Conservation (phyloP, 495 filamentous ascomycete species). For the Penicillium canariense region DNA sequence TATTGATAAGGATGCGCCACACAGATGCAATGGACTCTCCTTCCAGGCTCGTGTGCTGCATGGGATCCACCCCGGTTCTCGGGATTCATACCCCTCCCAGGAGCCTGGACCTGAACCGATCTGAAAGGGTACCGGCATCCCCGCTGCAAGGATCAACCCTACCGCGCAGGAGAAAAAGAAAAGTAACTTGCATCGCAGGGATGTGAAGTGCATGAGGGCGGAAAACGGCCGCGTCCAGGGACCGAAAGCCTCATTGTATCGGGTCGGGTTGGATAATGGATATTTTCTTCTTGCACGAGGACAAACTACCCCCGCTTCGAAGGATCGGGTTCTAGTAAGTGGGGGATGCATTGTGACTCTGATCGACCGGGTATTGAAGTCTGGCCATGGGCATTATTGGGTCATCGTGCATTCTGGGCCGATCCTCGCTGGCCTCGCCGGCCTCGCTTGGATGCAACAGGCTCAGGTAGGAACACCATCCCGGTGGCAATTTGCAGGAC, state of each 20-base stretch:
- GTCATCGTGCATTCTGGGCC: conserved; percentile 5
- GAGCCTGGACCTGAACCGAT: neutral
- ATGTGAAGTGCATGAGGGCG: neutral
- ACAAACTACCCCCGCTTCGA: neutral
- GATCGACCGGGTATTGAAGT: conserved; percentile 1
- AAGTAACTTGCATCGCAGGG: neutral
- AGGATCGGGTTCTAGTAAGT: neutral
- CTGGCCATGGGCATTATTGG: conserved; percentile 2
- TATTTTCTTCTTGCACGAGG: neutral
- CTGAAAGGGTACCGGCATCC: neutral
- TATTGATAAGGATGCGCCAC: conserved; percentile 18
- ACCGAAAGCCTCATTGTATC: neutral
- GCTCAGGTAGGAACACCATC: neutral
- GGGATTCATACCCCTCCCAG: conserved; percentile 2
- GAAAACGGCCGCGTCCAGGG: neutral
- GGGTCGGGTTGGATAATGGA: neutral
- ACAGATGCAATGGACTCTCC: conserved; percentile 7
- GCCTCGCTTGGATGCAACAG: conserved; percentile 3
- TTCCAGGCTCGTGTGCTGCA: conserved; percentile 12
- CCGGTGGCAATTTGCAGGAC: conserved; percentile 9
- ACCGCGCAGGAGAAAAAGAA: conserved; percentile 1
- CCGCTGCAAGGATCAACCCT: conserved; percentile 21
- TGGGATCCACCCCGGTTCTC: conserved; percentile 11
- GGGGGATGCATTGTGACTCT: neutral
- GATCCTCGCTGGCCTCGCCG: conserved; percentile 3